Base-by-base conservation (phyloP, 176 grass and related monocot species). In the Oropetium thomaeum region DNA sequence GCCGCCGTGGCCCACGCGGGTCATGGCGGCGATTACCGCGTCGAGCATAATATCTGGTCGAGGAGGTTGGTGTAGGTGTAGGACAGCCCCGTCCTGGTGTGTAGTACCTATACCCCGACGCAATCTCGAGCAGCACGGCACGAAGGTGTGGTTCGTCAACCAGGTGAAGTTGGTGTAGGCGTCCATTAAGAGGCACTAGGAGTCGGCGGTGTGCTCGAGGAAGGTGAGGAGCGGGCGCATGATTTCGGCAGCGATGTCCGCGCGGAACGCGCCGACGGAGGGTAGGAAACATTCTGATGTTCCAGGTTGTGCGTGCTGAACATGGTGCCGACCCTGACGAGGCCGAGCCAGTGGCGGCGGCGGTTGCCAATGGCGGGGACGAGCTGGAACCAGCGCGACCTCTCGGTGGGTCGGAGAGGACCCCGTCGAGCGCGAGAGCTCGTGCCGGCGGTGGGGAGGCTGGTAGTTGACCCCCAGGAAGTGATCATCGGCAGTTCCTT, bases 1-100 rank as follows among this genome's bases (percentile, higher is more conserved):
- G 30, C 26, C 62, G 76, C 70, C 40, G 70, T 67, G 12, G 3
- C 76, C 83, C 0, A n/a, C 1, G 40, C 76, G 68, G 76, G 61
- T 49, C 85, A 83, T 88, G 27, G 88, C 92, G 5, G 84, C 84
- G 15, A 69, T 43, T 7, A 86, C 85, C 22, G 84, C 64, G 45
- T 94, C 88, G 19, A 94, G 88, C 79, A 90, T n/a, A n/a, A n/a
- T n/a, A n/a, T 90, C 51, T 94, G 85, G 69, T 90, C 88, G 7
- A 94, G 60, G 19, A 94, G 82, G 52, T 90, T 90, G 42, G 35
- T 60, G 73, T 85, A 93, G 42, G 35, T 60, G 73, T 85, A 93
- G 8, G 52, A 82, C 19, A 89, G 62, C 34, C 72, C 82, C 30
- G 69, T 90, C 0, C 67, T 77, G 0, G 60, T 49, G 58, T 90